phyloP scores from a whole-genome alignment of 495 filamentous ascomycete species.

The Talaromyces ruber region DNA sequence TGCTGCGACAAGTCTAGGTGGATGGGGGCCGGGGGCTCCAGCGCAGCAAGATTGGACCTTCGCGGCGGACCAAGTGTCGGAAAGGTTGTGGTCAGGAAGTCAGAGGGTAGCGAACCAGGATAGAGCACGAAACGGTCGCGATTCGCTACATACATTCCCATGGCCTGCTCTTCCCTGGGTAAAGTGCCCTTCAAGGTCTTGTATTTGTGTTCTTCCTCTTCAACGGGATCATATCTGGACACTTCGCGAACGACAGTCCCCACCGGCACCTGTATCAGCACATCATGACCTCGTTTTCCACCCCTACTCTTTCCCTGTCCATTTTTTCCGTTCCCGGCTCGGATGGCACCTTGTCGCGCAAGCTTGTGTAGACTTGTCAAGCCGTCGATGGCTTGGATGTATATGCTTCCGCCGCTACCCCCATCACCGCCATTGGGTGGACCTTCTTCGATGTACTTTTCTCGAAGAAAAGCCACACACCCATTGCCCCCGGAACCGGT shows the following conservation, averaged over 20 bases:
- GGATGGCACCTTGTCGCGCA: slow-evolving; percentile 63
- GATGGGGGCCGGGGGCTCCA: slow-evolving; percentile 63
- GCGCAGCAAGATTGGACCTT: slow-evolving; percentile 44
- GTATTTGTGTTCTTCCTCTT: slow-evolving; percentile 44
- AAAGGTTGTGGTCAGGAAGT: slow-evolving; percentile 53
- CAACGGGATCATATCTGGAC: slow-evolving; percentile 64
- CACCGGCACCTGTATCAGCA: slow-evolving; percentile 84
- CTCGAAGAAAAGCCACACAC: slow-evolving; percentile 86
- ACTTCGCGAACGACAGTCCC: slow-evolving; percentile 86
- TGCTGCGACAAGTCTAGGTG: slow-evolving; percentile 73
- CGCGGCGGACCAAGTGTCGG: slow-evolving; percentile 47
- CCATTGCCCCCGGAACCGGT: slow-evolving; percentile 81
- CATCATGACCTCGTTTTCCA: slow-evolving; percentile 75
- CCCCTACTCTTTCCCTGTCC: slow-evolving; percentile 77
- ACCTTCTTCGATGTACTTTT: slow-evolving; percentile 77
- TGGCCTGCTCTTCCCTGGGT: slow-evolving; percentile 16
- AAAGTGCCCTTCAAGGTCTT: slow-evolving; percentile 18
- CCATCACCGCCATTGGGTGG: slow-evolving; percentile 98
- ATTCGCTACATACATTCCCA: slow-evolving; percentile 22
- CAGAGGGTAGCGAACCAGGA: slow-evolving; percentile 59
- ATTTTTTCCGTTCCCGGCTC: slow-evolving; percentile 72
- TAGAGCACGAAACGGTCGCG: slow-evolving; percentile 82
- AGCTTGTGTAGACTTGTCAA: slow-evolving; percentile 92
- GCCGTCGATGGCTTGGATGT: slow-evolving; percentile 86
- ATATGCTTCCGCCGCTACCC: slow-evolving; percentile 82